Evolutionary conservation across 1,284 basidiomycete genomes (phyloP), one percentile per base, ranked within the genome.

Genomic region (Anthracocystis walkeri): DNA sequence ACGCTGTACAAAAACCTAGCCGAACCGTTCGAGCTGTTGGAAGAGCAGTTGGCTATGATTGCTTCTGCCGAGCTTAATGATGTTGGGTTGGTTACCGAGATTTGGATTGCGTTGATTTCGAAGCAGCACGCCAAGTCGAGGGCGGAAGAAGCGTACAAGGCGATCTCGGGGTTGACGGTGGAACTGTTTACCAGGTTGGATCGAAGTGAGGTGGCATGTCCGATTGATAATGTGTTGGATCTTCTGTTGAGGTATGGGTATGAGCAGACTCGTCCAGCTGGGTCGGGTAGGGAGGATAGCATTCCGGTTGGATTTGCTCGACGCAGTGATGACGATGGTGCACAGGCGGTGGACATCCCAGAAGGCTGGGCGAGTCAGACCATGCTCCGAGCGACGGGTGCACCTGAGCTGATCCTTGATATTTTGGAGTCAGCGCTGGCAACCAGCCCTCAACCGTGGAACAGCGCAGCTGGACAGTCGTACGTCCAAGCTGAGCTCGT

Each of bases 11-110:
- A 92, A 86, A 88, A 91, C 65, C 96, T 93, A 82, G 95, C 95
- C 0, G 89, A 94, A 58, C 92, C 95, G 1, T 92, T 95, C 76
- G 90, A 93, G 77, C 88, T 98, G 35, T 90, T 92, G 12, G 89
- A 91, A 53, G 90, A 94, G 83, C 94, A 96, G 85, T 88, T 99
- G 21, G 88, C 97, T 40, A 95, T 97, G 83, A 89, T 98, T 65
- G 93, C 97, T 82, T 92, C 96, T 5, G 94, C 97, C 8, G 94
- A 96, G 84, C 93, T 95, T 83, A 90, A 91, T 18, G 94, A 99
- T 80, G 90, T 92, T 65, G 89, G 89, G 57, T 87, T 97, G 31
- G 91, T 94, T 8, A 88, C 90, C 52, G 90, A 92, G 3, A 94
- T 95, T 31, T 99, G 96, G 97, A 90, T 91, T 73, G 90, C 90